Base-by-base conservation (phyloP, 495 filamentous ascomycete genomes). In the Friedmanniomyces simplex region DNA sequence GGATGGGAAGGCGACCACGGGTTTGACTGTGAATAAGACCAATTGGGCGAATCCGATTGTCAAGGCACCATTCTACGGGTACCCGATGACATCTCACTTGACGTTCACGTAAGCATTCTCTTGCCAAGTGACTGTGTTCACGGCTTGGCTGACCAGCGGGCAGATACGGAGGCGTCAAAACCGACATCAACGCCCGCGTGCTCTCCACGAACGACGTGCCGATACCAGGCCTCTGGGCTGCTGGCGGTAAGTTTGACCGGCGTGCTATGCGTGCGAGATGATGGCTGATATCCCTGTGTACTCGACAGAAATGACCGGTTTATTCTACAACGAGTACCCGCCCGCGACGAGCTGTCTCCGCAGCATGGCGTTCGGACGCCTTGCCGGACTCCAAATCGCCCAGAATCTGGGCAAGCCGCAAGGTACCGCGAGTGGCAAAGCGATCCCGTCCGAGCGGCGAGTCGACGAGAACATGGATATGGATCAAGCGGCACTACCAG, bases 1-100 rank as follows among this genome's bases (percentile, higher is more conserved):
- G 13, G 63, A 67, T 50, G 63, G 59, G 18, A 67, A 67, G 49
- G 46, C 63, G 10, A 65, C 63, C 3, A 53, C 50, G 0, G 64
- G 64, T 3, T 52, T 67, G 11, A 25, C 22, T 20, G 60, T 56
- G 16, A 63, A 67, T 50, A 67, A 67, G 60, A 63, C 59, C 1
- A 67, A 67, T 34, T 67, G 65, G 65, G 65, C 65, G 16, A 60
- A 57, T 16, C 52, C 55, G 25, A 63, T 66, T 52, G 28, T 21
- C 2, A 63, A 57, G 41, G 52, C 50, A n/a, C 63, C 60, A 0
- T 66, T 60, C 51, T 66, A 61, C 41, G 63, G 63, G 25, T 66
- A 51, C 36, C 52, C 39, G 11, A 46, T 54, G 59, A 62, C 43
- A 6, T 50, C 54, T 3, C 50, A 61, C 18, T 47, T 61, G 5